phyloP scores from a whole-genome alignment of 306 rosid genomes.

The Fagus sylvatica region DNA sequence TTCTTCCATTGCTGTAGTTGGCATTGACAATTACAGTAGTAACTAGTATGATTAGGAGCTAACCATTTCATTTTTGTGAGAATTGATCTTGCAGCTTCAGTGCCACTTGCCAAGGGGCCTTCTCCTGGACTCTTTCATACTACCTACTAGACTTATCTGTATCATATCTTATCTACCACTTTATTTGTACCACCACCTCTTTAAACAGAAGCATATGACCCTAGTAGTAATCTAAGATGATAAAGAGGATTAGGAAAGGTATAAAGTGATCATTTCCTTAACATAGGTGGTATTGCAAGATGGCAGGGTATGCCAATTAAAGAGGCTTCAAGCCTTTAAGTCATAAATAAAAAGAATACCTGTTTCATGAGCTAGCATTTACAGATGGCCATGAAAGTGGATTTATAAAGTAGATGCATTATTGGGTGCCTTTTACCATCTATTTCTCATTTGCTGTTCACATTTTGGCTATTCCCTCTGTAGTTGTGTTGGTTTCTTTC shows the following conservation, averaged over 20 bases:
- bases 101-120: neutral
- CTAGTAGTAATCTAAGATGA: neutral
- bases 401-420: neutral
- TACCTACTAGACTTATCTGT: neutral
- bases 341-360: neutral
- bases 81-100: neutral
- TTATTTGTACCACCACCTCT: constrained; percentile 1
- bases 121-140: neutral
- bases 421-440: neutral
- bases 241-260: constrained; percentile 1
- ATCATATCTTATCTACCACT: neutral
- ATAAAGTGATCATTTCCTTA: neutral
- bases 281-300: neutral
- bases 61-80: constrained; percentile 4
- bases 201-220: neutral
- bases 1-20: neutral
- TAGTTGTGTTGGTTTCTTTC: neutral
- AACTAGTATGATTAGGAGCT: constrained; percentile 4
- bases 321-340: neutral
- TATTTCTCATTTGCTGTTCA: constrained; percentile 1
- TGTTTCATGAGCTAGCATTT: neutral
- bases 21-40: neutral
- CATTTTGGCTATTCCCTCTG: neutral
- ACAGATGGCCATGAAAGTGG: neutral
- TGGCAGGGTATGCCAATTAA: neutral